Evolutionary conservation across 805 yeast genomes (phyloP), one percentile per base, ranked within the genome.

Genomic region (Sugiyamaella marilandica): DNA sequence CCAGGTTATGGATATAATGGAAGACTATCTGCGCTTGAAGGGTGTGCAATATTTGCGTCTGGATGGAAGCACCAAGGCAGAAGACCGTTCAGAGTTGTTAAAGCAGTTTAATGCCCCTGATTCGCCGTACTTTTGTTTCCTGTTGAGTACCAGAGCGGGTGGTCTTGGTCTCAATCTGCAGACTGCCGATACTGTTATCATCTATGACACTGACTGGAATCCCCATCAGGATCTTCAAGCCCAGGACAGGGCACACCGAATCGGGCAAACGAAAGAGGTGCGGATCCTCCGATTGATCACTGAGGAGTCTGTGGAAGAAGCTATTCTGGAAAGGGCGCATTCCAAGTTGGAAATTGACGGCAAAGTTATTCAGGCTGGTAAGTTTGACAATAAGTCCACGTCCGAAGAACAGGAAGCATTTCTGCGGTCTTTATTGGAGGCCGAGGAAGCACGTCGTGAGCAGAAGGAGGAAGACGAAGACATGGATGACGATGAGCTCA

Each of bases 141-240:
- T 92, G 63, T 73, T 92, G 49, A 86, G 96, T 5, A 92, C 99
- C 0, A 85, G 99, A 74, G 99, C 99, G 37, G 99, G 99, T 76
- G 99, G 99, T 57, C 77, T 92, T 56, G 99, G 99, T 61, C 80
- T 92, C 61, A 92, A 92, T 69, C 75, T 92, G 66, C 98, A 94
- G 70, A 88, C 97, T 19, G 99, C 99, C 2, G 99, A 92, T 70
- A 92, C 98, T 1, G 99, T 92, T 48, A 88, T 92, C 60, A 94
- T 92, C 57, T 92, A 90, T 69, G 99, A 92, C 68, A 89, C 97
- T 1, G 99, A 92, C 73, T 92, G 99, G 99, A 92, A 92, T 70
- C 99, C 99, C 2, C 98, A 92, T 75, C 98, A 94, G 70, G 99
- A 92, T 80, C 80, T 92, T 69, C 99, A 92, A 73, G 98, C 98